Evolutionary conservation across 768 basidiomycete genomes (phyloP).

Genomic region (Pleurotus platypus): DNA sequence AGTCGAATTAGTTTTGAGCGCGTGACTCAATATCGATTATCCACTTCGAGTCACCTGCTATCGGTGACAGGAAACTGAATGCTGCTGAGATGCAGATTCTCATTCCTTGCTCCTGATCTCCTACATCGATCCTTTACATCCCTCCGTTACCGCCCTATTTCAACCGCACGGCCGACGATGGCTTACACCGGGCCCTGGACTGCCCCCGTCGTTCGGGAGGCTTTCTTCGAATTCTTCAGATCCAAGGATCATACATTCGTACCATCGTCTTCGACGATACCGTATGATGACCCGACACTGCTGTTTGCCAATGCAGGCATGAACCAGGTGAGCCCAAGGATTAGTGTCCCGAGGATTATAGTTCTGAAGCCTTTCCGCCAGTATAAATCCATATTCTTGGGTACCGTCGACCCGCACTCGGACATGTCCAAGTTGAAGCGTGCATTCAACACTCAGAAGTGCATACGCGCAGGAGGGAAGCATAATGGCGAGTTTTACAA

Average conservation of each 20-base stretch:
- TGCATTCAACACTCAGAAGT: slow-evolving; percentile 96
- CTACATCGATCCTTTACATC: slow-evolving; percentile 12
- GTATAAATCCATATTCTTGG: slow-evolving; percentile 98
- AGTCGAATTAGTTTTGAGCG: slow-evolving; percentile 9
- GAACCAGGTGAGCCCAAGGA: slow-evolving; percentile 64
- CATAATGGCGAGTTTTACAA: slow-evolving; percentile 71
- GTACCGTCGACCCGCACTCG: slow-evolving; percentile 93
- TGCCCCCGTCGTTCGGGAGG: slow-evolving; percentile 76
- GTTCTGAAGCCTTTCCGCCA: slow-evolving; percentile 23
- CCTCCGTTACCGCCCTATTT: slow-evolving; percentile 17
- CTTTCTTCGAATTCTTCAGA: slow-evolving; percentile 89
- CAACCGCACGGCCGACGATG: slow-evolving; percentile 26
- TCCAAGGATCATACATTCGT: slow-evolving; percentile 82
- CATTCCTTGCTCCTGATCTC: slow-evolving; percentile 23
- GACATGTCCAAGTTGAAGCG: slow-evolving; percentile 88
- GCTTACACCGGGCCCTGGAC: slow-evolving; percentile 63
- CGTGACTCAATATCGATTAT: slow-evolving; percentile 15
- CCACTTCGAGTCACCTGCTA: slow-evolving; percentile 6
- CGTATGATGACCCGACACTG: slow-evolving; percentile 96
- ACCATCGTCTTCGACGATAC: slow-evolving; percentile 88
- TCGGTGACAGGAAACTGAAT: slow-evolving; percentile 16
- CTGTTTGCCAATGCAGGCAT: slow-evolving; percentile 98
- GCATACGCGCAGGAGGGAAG: slow-evolving; percentile 97
- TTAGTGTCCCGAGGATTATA: neutral
- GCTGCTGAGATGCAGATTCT: slow-evolving; percentile 17